Evolutionary conservation across 148 eudicot species (phyloP).

Genomic region (Selenicereus undatus): DNA sequence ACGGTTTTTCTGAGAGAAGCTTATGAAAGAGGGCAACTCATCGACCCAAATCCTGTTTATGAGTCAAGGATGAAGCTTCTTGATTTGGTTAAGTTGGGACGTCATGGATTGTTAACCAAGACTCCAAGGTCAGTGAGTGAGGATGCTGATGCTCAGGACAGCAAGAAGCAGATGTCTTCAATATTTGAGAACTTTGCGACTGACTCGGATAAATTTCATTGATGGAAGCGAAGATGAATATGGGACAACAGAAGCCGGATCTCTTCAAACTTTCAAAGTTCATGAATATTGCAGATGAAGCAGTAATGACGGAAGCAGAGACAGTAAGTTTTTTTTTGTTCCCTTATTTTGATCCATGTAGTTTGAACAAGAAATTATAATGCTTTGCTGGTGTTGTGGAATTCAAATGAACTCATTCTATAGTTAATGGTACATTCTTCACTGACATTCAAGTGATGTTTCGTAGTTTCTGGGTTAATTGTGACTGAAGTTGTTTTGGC

Average conservation of each 20-base stretch:
- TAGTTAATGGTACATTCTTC: neutral
- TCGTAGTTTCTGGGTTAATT: neutral
- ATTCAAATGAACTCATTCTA: neutral
- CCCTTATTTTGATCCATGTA: neutral
- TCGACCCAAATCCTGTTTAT: conserved; percentile 70
- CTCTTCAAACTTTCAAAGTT: neutral
- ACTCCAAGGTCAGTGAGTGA: conserved; percentile 21
- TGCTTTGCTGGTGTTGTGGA: neutral
- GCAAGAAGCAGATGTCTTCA: neutral
- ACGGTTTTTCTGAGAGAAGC: conserved; percentile 90
- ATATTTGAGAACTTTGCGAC: neutral
- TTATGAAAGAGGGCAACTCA: conserved; percentile 78
- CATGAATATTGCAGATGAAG: neutral
- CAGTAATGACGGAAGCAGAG: neutral
- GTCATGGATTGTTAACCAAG: conserved; percentile 46
- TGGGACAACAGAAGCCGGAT: neutral
- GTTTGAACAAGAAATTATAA: neutral
- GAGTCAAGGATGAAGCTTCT: conserved; percentile 79
- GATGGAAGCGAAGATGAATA: neutral
- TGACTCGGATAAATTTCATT: conserved; percentile 7
- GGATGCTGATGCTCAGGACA: conserved; percentile 23
- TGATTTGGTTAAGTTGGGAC: conserved; percentile 63
- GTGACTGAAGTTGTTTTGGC: neutral
- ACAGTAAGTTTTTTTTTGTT: neutral
- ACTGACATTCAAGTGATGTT: neutral